Conservation (phyloP, 2,329 filamentous ascomycete genomes). For the Ophiocordyceps sinensis region DNA sequence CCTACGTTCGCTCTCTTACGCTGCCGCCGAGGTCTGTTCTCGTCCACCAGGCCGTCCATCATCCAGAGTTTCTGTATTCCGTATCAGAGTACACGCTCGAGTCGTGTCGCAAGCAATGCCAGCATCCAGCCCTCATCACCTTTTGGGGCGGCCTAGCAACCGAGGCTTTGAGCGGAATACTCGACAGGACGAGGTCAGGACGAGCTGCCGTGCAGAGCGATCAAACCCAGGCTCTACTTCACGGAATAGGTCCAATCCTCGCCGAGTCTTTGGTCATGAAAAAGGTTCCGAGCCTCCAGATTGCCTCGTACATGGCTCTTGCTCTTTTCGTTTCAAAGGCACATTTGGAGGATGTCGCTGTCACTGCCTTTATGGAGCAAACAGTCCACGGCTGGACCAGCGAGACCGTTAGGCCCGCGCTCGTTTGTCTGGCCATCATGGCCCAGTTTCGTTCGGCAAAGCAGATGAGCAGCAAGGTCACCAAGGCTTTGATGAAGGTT, state of each 20-base stretch:
- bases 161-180: conserved; percentile 69
- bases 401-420: conserved; percentile 57
- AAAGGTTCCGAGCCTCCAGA: conserved; percentile 62
- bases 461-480: conserved; percentile 53
- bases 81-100: conserved; percentile 70
- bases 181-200: conserved; percentile 66
- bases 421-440: conserved; percentile 69
- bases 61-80: conserved; percentile 57
- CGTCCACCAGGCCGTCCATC: conserved; percentile 70
- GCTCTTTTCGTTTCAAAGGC: conserved; percentile 76
- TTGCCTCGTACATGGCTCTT: conserved; percentile 84
- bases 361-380: conserved; percentile 85
- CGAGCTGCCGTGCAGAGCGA: conserved; percentile 62
- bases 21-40: conserved; percentile 67
- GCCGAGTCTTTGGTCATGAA: conserved; percentile 65
- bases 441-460: conserved; percentile 64
- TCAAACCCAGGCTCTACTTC: conserved; percentile 66
- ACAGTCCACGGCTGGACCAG: conserved; percentile 62
- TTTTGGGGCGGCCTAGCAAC: conserved; percentile 88
- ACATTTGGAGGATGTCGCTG: conserved; percentile 58
- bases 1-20: conserved; percentile 67
- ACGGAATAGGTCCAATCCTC: conserved; percentile 50
- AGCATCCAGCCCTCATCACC: conserved; percentile 63
- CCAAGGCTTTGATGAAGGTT: conserved; percentile 53
- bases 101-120: conserved; percentile 54